A percentile compares a stretch with the other conserved stretches of the same genome.
phyloP scores from a whole-genome alignment of 2,329 filamentous ascomycete genomes.

The Diplodia seriata region DNA sequence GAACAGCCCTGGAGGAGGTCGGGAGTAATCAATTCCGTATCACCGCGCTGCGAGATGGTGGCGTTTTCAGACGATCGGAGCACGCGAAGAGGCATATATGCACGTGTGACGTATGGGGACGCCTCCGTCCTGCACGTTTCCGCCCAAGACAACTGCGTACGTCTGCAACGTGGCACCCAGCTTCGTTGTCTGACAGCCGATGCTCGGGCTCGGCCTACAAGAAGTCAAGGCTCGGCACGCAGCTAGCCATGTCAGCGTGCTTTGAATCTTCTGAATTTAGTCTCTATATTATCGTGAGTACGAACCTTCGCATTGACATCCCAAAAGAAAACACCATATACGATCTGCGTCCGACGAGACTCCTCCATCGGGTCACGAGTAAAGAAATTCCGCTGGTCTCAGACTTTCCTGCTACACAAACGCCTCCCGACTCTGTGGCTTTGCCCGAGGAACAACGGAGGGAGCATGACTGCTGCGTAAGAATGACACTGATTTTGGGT shows the following conservation, averaged over 20 bases:
- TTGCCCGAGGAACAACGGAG: no score
- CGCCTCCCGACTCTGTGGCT: background rate
- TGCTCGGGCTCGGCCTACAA: constrained; percentile 1
- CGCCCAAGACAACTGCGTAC: background rate
- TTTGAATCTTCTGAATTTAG: background rate
- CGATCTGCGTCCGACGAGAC: background rate
- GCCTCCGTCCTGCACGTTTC: constrained; percentile 1
- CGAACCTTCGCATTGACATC: background rate
- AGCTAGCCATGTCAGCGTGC: background rate
- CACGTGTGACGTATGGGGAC: background rate
- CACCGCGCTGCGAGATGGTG: background rate
- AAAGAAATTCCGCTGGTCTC: background rate
- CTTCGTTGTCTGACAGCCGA: background rate
- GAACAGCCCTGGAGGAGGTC: background rate
- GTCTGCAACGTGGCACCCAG: background rate
- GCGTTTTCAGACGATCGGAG: background rate
- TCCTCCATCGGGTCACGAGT: background rate
- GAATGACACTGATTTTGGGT: no score
- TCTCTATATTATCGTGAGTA: background rate
- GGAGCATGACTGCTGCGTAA: no score
- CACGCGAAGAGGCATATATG: constrained; percentile 3
- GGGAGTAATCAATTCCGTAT: constrained; percentile 1
- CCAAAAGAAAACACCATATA: background rate
- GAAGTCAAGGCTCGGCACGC: background rate
- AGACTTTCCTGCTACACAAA: no score